These are phyloP conservation scores for Penstemon barbatus DNA, from an alignment of 257 asterid genomes.

Conservation along the genomic window DNA sequence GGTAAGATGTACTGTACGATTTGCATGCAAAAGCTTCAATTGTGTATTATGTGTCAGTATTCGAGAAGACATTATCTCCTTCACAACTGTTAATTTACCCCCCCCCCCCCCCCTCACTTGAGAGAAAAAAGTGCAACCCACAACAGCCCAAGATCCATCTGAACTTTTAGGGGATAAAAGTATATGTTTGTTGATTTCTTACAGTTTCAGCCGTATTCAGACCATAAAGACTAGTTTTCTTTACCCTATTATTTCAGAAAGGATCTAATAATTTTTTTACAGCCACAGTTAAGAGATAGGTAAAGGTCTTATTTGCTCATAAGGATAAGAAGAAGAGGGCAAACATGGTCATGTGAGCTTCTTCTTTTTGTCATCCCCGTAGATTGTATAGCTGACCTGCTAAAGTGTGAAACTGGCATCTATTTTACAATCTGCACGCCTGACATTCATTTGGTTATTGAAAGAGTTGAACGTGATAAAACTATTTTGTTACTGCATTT, in stretches of 20 bases:
- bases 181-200: background rate
- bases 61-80: background rate
- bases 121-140: background rate
- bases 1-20: background rate
- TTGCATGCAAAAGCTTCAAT: background rate
- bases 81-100: background rate
- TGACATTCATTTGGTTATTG: conserved; percentile 23
- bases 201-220: background rate
- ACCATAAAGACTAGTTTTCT: background rate
- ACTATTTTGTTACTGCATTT: conserved; percentile 17
- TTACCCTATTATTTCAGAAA: background rate
- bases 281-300: no score
- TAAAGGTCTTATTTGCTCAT: background rate
- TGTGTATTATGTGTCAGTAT: background rate
- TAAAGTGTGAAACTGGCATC: conserved; percentile 9
- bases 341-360: background rate
- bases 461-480: conserved; percentile 9
- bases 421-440: conserved; percentile 11
- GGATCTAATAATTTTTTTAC: no score
- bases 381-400: no score
- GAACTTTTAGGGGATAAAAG: background rate
- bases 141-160: background rate
- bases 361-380: no score
- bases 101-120: no score
- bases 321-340: conserved; percentile 6